Evolutionary conservation across 805 yeast species (phyloP), one percentile per base, ranked within the genome.

Genomic region (Wickerhamomyces chambardii): DNA sequence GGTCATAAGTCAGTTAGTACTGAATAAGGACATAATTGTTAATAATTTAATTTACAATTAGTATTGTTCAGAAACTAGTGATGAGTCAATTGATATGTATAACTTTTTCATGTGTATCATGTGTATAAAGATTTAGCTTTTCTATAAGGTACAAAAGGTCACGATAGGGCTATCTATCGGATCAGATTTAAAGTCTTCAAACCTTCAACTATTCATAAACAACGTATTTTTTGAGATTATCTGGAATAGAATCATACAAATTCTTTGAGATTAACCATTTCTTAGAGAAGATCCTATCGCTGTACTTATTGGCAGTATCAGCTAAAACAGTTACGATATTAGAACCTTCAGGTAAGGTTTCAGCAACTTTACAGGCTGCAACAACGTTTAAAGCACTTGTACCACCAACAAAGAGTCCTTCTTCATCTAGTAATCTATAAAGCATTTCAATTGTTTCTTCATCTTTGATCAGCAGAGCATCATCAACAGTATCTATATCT

Each of bases 311-410:
- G 29, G 94, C 95, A 17, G 92, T 78, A 54, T 89, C 97, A 34
- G 92, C 84, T 42, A 89, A 63, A n/a, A 89, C 70, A 0, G 97
- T 89, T 22, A 84, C 96, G 18, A 89, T 82, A 41, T 84, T 87
- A 10, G 83, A 63, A 22, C 77, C 75, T 47, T 83, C 86, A 3
- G 95, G 95, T 35, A 86, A 68, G 6, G 62, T 52, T 56, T 76
- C 58, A 3, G 96, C 95, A 15, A 84, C 78, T 51, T 76, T 73
- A 30, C 69, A 66, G 14, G 97, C 96, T 22, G 95, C 96, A 31
- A 76, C 94, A 30, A 87, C 96, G 51, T 89, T 89, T 51, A 89
- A 66, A 14, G 92, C 92, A 30, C 89, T 78, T 3, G 96, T 86
- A 32, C 95, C 95, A 17, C 97, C 97, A 5, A 87, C 66, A 49